phyloP scores from a whole-genome alignment of 768 basidiomycete genomes.

The Trichaptum fuscoviolaceum region DNA sequence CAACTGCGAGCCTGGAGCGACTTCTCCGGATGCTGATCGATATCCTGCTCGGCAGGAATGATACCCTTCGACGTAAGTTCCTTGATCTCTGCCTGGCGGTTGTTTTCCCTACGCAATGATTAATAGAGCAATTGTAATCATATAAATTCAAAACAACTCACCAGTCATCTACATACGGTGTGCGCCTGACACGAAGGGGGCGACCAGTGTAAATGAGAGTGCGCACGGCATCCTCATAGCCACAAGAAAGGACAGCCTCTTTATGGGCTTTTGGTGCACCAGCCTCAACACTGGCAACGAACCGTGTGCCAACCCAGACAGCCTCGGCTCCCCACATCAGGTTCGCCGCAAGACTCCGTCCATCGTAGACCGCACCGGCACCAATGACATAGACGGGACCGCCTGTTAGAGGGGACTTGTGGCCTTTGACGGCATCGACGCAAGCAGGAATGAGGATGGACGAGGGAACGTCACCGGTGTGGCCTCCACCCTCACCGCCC shows the following conservation, averaged over 20 bases:
- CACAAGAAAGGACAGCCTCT: slow-evolving; percentile 62
- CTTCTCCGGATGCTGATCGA: slow-evolving; percentile 79
- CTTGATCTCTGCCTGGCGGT: slow-evolving; percentile 76
- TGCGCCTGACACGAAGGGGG: slow-evolving; percentile 79
- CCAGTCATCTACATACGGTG: slow-evolving; percentile 84
- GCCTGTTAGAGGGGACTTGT: slow-evolving; percentile 74
- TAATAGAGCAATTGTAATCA: not conserved
- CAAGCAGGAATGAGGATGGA: slow-evolving; percentile 88
- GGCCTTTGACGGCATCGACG: slow-evolving; percentile 77
- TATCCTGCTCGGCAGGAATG: slow-evolving; percentile 65
- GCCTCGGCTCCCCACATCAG: slow-evolving; percentile 85
- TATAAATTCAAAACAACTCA: slow-evolving; percentile 26
- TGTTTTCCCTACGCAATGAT: slow-evolving; percentile 53
- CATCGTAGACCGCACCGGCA: slow-evolving; percentile 89
- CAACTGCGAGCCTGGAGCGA: slow-evolving; percentile 60
- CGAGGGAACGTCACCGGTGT: slow-evolving; percentile 79
- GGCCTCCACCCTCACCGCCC: slow-evolving; percentile 87
- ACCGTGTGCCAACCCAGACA: slow-evolving; percentile 80
- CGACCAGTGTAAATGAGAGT: slow-evolving; percentile 91
- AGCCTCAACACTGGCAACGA: slow-evolving; percentile 80
- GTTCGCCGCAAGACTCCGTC: slow-evolving; percentile 82
- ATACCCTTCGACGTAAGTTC: slow-evolving; percentile 80
- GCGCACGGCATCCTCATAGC: slow-evolving; percentile 73
- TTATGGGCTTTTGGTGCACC: slow-evolving; percentile 82
- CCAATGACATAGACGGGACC: slow-evolving; percentile 84